A percentile compares a stretch with the other conserved stretches of the same genome.
These are phyloP conservation scores for Colletotrichum sp. DNA, from an alignment of 2,329 filamentous ascomycete genomes.

Conservation along the genomic window DNA sequence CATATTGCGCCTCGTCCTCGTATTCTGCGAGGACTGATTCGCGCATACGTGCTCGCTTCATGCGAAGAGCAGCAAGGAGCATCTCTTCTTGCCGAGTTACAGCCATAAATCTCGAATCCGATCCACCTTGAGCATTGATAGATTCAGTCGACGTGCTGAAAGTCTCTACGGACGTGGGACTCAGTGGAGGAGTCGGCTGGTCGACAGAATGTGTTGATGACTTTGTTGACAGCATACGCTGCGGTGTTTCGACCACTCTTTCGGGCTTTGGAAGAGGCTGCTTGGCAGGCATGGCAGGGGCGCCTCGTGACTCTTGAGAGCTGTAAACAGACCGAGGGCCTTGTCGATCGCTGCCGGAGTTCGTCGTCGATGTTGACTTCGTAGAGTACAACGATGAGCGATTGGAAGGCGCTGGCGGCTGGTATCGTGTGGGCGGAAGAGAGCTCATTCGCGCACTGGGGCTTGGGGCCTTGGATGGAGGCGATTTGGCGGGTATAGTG, in stretches of 20 bases:
- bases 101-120: conserved; percentile 56
- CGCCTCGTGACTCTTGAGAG: conserved; percentile 44
- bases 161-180: conserved; percentile 57
- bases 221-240: conserved; percentile 4
- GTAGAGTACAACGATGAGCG: conserved; percentile 39
- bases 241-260: background rate
- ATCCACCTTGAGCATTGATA: conserved; percentile 36
- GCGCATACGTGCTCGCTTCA: conserved; percentile 62
- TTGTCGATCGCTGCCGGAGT: conserved; percentile 37
- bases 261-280: background rate
- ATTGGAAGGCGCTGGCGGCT: conserved; percentile 19
- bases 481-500: conserved; percentile 39
- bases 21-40: conserved; percentile 50
- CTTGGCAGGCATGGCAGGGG: conserved; percentile 38
- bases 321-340: conserved; percentile 31
- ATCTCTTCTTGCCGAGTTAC: conserved; percentile 65
- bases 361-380: conserved; percentile 38
- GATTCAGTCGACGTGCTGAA: conserved; percentile 45
- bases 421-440: conserved; percentile 22
- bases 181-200: conserved; percentile 55
- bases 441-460: conserved; percentile 34
- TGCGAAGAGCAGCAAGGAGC: conserved; percentile 60
- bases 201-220: conserved; percentile 31
- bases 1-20: conserved; percentile 35
- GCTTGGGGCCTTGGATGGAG: conserved; percentile 23